Evolutionary conservation across 2,329 filamentous ascomycete species (phyloP).

Genomic region (Trichoderma sp.): DNA sequence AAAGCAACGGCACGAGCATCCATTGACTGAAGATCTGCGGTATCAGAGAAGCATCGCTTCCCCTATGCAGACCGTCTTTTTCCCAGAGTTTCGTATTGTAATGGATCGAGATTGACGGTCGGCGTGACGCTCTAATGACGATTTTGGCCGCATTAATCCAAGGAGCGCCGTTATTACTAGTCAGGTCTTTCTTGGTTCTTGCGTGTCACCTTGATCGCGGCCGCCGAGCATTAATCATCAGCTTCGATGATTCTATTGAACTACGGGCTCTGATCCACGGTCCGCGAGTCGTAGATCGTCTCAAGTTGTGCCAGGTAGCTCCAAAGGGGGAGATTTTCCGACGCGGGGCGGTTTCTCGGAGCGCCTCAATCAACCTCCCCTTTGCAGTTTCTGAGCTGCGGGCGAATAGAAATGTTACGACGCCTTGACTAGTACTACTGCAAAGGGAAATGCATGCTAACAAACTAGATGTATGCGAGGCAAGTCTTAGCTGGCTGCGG

Average conservation of each 20-base stretch:
- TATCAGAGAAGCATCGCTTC: neutral
- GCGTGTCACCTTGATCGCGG: neutral
- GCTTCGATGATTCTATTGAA: slow-evolving; percentile 46
- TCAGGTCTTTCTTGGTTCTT: neutral
- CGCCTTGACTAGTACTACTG: neutral
- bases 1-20: neutral
- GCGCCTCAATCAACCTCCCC: slow-evolving; percentile 5
- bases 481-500: neutral
- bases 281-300: slow-evolving; percentile 30
- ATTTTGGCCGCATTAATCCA: neutral
- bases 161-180: neutral
- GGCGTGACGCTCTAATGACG: slow-evolving; percentile 10
- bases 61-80: neutral
- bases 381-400: neutral
- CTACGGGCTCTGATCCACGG: slow-evolving; percentile 34
- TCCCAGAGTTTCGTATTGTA: neutral
- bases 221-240: slow-evolving; percentile 29
- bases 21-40: neutral
- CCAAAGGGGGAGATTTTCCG: slow-evolving; percentile 3
- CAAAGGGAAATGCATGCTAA: neutral
- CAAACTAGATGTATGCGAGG: neutral
- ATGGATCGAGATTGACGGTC: slow-evolving; percentile 12
- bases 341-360: slow-evolving; percentile 14
- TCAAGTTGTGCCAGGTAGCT: slow-evolving; percentile 25
- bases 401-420: neutral